A percentile compares a stretch with the other conserved stretches of the same genome.
These are phyloP conservation scores for Chrysoporthe austroafricana DNA, from an alignment of 2,329 filamentous ascomycete genomes.

Conservation along the genomic window DNA sequence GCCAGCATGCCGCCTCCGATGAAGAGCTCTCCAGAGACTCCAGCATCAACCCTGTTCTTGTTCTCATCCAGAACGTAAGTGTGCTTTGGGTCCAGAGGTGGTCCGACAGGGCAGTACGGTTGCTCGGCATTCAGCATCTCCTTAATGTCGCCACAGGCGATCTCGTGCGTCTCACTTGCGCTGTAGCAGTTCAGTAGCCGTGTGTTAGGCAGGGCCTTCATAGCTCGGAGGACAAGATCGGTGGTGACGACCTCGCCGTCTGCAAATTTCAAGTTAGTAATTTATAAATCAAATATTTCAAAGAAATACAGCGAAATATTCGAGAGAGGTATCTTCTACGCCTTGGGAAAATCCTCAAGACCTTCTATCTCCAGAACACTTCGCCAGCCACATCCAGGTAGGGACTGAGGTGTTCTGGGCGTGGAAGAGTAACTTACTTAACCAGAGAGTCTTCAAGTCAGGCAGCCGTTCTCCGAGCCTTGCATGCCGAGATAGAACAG, in stretches of 20 bases:
- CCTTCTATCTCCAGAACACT: neutral
- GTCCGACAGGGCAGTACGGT: slow-evolving; percentile 74
- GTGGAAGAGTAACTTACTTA: slow-evolving; percentile 39
- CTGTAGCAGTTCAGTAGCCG: slow-evolving; percentile 81
- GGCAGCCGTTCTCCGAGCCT: slow-evolving; percentile 67
- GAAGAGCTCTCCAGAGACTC: slow-evolving; percentile 72
- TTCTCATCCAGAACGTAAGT: slow-evolving; percentile 75
- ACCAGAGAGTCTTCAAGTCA: slow-evolving; percentile 71
- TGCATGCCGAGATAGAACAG: slow-evolving; percentile 71
- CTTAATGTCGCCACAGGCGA: slow-evolving; percentile 75
- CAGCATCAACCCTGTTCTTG: slow-evolving; percentile 64
- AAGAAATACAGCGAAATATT: neutral
- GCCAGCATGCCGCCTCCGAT: slow-evolving; percentile 76
- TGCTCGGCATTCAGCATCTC: slow-evolving; percentile 66
- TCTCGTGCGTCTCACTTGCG: slow-evolving; percentile 80
- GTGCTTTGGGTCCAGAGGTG: slow-evolving; percentile 67
- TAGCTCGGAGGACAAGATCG: slow-evolving; percentile 70
- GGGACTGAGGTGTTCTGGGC: too few species aligned
- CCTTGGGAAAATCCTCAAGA: neutral
- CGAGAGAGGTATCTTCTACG: neutral
- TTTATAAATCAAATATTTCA: neutral
- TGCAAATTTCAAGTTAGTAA: slow-evolving; percentile 38
- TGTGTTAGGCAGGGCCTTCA: slow-evolving; percentile 68
- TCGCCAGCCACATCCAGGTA: neutral
- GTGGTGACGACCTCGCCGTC: slow-evolving; percentile 81